These are phyloP conservation scores for Sugiyamaella boreocaroliniensis DNA, from an alignment of 805 yeast genomes.

Conservation along the genomic window DNA sequence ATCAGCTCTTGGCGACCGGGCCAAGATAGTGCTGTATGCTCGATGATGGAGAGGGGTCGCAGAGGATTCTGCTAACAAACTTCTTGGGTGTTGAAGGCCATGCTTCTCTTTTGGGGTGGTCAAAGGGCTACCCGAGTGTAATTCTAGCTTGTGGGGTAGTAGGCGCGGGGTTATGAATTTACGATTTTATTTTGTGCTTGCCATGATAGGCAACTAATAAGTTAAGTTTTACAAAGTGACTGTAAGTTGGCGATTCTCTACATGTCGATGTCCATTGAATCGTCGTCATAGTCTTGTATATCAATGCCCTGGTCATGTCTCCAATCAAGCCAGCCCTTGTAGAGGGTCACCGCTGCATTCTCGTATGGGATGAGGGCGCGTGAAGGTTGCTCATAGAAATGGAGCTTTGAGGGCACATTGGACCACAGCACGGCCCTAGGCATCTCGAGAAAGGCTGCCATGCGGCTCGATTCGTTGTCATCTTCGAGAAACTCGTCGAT, in stretches of 20 bases:
- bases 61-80: too few relatives aligned
- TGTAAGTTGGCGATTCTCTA: too few relatives aligned
- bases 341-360: not conserved
- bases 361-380: slow-evolving; percentile 8
- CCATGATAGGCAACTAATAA: too few relatives aligned
- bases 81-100: too few relatives aligned
- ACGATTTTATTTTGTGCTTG: not conserved
- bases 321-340: slow-evolving; percentile 1
- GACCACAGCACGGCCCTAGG: slow-evolving; percentile 10
- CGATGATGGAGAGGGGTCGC: slow-evolving; percentile 1
- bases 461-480: slow-evolving; percentile 11
- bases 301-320: not conserved
- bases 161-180: not conserved
- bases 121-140: not conserved
- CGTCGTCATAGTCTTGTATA: not conserved
- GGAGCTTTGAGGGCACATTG: slow-evolving; percentile 3
- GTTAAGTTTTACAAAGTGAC: not conserved
- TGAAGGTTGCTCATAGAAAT: slow-evolving; percentile 16
- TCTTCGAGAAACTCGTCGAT: slow-evolving; percentile 20
- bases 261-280: slow-evolving; percentile 7
- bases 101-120: not conserved
- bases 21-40: slow-evolving; percentile 31
- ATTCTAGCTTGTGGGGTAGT: not conserved
- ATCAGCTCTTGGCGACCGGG: slow-evolving; percentile 23
- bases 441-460: slow-evolving; percentile 16